Conservation (phyloP, 2,329 filamentous ascomycete genomes). For the Colletotrichum musicola region DNA sequence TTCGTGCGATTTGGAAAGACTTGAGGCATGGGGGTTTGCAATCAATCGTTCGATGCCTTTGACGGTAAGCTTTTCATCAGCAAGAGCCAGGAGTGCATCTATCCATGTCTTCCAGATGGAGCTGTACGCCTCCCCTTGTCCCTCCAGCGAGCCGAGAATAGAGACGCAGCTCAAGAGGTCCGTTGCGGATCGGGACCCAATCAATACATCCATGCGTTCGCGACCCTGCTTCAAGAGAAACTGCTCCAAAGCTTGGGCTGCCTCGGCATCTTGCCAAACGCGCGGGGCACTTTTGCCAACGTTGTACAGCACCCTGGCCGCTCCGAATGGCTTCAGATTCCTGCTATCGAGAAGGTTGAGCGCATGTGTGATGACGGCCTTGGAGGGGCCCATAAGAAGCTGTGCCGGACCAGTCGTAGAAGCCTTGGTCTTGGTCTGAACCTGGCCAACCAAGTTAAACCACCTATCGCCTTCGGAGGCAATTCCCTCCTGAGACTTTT, state of each 20-base stretch:
- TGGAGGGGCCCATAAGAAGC: conserved; percentile 48
- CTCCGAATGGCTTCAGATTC: conserved; percentile 70
- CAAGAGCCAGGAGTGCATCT: conserved; percentile 52
- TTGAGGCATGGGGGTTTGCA: conserved; percentile 55
- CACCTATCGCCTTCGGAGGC: conserved; percentile 76
- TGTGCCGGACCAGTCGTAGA: conserved; percentile 29
- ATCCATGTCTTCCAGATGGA: conserved; percentile 61
- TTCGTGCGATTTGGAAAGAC: conserved; percentile 53
- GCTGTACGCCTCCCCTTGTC: conserved; percentile 52
- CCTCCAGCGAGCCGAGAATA: conserved; percentile 60
- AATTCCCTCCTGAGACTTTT: conserved; percentile 77
- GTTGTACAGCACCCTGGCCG: conserved; percentile 58
- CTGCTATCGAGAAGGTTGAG: conserved; percentile 60
- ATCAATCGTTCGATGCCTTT: conserved; percentile 60
- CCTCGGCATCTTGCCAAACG: conserved; percentile 53
- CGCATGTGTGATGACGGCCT: conserved; percentile 42
- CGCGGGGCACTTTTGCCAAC: conserved; percentile 48
- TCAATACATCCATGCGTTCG: conserved; percentile 67
- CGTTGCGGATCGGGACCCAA: conserved; percentile 76
- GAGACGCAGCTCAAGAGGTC: conserved; percentile 76
- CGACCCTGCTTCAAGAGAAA: conserved; percentile 64
- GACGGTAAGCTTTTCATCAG: conserved; percentile 46
- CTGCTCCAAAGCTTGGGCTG: conserved; percentile 52
- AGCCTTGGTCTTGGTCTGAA: conserved; percentile 51
- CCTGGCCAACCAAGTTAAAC: conserved; percentile 67